Evolutionary conservation across 257 asterid species (phyloP), one percentile per base, ranked within the genome.

Genomic region (Apocynum venetum): DNA sequence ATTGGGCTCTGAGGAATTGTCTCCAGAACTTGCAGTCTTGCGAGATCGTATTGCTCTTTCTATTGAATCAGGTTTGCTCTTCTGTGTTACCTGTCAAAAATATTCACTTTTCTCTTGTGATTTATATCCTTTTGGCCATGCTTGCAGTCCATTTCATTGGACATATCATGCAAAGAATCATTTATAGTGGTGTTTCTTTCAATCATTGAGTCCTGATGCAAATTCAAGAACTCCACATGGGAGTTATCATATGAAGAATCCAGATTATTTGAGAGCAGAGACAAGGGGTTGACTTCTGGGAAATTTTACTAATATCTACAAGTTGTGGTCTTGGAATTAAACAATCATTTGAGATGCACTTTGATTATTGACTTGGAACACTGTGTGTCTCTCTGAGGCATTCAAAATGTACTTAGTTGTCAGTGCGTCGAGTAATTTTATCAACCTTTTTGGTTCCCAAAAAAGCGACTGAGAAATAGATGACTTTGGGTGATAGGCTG

Each of bases 41-140:
- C 94, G 95, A 35, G 98, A 93, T 87, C 98, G 98, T 55, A 93
- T 95, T 83, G 86, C 94, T 52, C 89, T 86, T 66, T 88, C 96
- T 59, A 89, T 91, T 70, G 94, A 90, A 86, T 87, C 88, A 85
- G 99, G 99, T 95, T 48, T 65, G 80, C 6, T 68, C 5, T 43
- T 41, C 70, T 65, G 19, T 20, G 36, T 43, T 38, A 43, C 6
- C 2, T 14, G 43, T 43, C 43, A 11, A 38, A 35, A 15, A 55
- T 4, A 15, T 46, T 68, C 2, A 19, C 49, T 13, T 63, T 36
- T 8, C 69, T 25, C 69, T 25, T 36, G 4, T 63, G 46, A 63
- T 63, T 38, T 14, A 38, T 68, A 19, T 8, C 53, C 36, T 19
- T 68, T 44, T 2, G 13, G 2, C 12, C n/a, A 19, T 68, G 43